Evolutionary conservation across 768 basidiomycete genomes (phyloP), one percentile per base, ranked within the genome.

Genomic region (Epithele typhae): DNA sequence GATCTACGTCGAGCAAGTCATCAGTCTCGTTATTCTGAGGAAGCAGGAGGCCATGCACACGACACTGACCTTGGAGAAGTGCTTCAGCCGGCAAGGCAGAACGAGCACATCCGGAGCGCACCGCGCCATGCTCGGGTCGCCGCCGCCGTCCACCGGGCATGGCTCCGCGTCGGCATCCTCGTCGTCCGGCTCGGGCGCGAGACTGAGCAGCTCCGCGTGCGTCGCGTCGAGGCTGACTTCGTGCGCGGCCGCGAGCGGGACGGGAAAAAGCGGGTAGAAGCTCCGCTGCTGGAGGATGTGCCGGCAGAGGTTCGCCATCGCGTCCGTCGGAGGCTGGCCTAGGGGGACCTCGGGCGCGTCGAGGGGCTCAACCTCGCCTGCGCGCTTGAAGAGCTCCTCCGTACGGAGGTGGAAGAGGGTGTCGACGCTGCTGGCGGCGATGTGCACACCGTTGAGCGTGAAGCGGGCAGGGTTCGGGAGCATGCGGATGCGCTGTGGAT

Each of bases 261-360:
- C 77, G 8, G 96, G 96, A 65, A 97, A 97, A 33, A 96, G 66
- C 0, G 96, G 96, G 62, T 98, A 99, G 69, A 96, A 96, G 58
- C 92, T 97, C 63, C 91, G 75, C 57, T 99, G 96, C 45, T 91
- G 79, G 25, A 98, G 67, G 9, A 99, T 56, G 59, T 92, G 86
- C 18, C 92, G 74, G 52, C 86, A 85, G 7, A 87, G 65, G 56
- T 81, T 82, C 3, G 82, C 77, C 85, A 97, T 92, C 0, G 77
- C 61, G 59, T 98, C 94, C n/a, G 64, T 67, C 12, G 70, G 68
- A 6, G 69, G 59, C 23, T 80, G 75, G 43, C 78, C 74, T 3
- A 67, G 47, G 10, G 35, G 50, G 7, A 38, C 49, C 4, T 66
- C 58, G 22, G 64, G 58, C 5, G 66, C 52, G 4, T 61, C 51